A percentile compares a stretch with the other conserved stretches of the same genome.
Evolutionary conservation across 164 flowering plant species (phyloP).

Genomic region (grape (Vitis vinifera)): DNA sequence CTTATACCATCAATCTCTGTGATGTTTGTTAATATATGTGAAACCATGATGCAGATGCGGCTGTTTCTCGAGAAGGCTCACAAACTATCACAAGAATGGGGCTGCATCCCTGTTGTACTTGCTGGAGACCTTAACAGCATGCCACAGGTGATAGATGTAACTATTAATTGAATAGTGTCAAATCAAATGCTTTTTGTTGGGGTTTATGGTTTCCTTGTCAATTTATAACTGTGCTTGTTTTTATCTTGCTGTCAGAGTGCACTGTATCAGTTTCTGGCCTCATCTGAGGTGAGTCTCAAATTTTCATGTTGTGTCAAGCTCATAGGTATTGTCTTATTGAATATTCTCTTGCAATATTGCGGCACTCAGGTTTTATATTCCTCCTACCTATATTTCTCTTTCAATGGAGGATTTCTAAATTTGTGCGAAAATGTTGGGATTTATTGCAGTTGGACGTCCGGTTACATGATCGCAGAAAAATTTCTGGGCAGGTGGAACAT

Average conservation of each 20-base stretch:
- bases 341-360: neutral
- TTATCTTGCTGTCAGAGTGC: constrained; percentile 63
- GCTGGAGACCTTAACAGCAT: constrained; percentile 81
- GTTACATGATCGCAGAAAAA: constrained; percentile 57
- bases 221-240: constrained; percentile 9
- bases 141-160: constrained; percentile 56
- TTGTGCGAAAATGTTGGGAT: constrained; percentile 4
- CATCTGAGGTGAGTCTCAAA: constrained; percentile 62
- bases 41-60: constrained; percentile 43
- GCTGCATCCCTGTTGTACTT: constrained; percentile 65
- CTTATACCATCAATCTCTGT: no score
- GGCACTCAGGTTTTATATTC: neutral
- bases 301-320: neutral
- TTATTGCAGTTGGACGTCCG: constrained; percentile 60
- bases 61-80: constrained; percentile 70
- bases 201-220: neutral
- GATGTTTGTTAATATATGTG: constrained; percentile 1
- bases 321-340: neutral
- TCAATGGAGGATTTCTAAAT: neutral
- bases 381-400: neutral
- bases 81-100: constrained; percentile 67
- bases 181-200: neutral
- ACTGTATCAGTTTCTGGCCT: constrained; percentile 67
- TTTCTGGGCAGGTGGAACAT: constrained; percentile 58
- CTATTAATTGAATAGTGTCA: neutral